phyloP scores from a whole-genome alignment of 345 rosid genomes.

The Citrus australasica region DNA sequence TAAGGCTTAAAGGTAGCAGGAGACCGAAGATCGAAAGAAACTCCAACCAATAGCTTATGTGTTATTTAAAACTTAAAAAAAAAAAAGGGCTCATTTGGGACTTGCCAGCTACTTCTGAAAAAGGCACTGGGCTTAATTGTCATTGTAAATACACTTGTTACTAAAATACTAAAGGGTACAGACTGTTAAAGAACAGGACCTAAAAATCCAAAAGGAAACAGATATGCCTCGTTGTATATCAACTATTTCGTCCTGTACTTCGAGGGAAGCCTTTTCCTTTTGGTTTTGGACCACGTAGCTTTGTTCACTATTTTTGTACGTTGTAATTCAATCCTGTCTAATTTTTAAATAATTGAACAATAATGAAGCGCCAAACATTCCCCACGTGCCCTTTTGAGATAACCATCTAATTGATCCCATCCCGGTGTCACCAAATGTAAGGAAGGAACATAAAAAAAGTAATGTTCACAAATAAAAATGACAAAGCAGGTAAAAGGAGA shows the following conservation, averaged over 20 bases:
- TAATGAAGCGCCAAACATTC: background rate
- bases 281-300: constrained; percentile 21
- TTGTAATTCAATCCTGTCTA: background rate
- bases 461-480: background rate
- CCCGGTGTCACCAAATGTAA: background rate
- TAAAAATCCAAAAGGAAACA: constrained; percentile 5
- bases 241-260: constrained; percentile 15
- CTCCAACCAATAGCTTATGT: too few relatives aligned
- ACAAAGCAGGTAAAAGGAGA: background rate
- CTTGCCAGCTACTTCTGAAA: constrained; percentile 5
- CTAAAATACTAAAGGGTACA: background rate
- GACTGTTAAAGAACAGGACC: background rate
- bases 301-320: background rate
- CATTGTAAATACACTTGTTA: background rate
- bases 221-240: background rate
- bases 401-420: background rate
- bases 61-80: too few relatives aligned
- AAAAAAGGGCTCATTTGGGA: background rate
- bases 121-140: background rate
- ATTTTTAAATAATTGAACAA: background rate
- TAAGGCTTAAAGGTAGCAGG: too few relatives aligned
- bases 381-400: background rate
- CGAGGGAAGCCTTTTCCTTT: constrained; percentile 10
- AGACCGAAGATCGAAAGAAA: too few relatives aligned
- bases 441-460: background rate